A percentile compares a stretch with the other conserved stretches of the same genome.
Conservation (phyloP, 164 flowering plant species). For the Sextonia rubra region DNA sequence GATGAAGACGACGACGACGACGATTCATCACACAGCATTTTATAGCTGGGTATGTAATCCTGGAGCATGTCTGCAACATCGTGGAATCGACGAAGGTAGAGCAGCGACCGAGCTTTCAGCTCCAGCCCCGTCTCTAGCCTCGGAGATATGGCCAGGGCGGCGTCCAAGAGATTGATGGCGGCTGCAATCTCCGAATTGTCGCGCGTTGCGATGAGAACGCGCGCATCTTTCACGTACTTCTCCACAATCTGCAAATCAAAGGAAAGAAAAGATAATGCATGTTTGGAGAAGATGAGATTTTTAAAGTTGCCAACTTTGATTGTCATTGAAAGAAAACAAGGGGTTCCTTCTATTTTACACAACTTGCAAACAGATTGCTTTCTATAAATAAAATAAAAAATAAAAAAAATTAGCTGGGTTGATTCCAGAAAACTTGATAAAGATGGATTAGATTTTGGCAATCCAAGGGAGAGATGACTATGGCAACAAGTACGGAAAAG, state of each 20-base stretch:
- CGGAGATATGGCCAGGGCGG: conserved; percentile 73
- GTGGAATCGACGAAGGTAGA: conserved; percentile 70
- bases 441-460: no score
- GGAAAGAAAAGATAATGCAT: neutral
- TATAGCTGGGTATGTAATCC: conserved; percentile 85
- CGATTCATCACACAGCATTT: conserved; percentile 45
- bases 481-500: neutral
- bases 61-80: conserved; percentile 94
- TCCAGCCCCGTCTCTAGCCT: conserved; percentile 72
- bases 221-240: conserved; percentile 71
- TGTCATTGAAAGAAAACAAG: no score
- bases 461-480: neutral
- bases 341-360: no score
- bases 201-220: conserved; percentile 51
- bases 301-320: no score
- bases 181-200: conserved; percentile 59
- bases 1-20: conserved; percentile 17
- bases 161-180: conserved; percentile 70
- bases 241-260: conserved; percentile 56
- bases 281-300: no score
- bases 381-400: no score
- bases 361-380: no score
- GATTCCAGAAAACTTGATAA: no score
- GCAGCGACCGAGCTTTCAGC: conserved; percentile 80
- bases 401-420: no score